Conservation (phyloP, 1,284 basidiomycete species). For the Puccinia coronata region DNA sequence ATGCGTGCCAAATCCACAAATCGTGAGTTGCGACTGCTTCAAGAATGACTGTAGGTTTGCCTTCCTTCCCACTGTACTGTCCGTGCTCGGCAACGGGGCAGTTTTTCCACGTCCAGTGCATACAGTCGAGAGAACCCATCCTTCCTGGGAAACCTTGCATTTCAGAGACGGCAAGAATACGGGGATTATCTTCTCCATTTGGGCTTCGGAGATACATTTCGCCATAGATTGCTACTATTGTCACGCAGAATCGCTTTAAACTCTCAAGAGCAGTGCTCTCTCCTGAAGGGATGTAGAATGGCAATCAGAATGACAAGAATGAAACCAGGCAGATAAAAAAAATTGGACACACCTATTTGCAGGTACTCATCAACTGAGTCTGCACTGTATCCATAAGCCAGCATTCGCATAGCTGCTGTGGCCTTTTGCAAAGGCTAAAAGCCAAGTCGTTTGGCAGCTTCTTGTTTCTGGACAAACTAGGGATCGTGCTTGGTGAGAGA, state of each 20-base stretch:
- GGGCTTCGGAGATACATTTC: slow-evolving; percentile 1
- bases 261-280: background rate
- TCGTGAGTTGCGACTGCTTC: slow-evolving; percentile 4
- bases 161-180: background rate
- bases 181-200: background rate
- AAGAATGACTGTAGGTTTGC: background rate
- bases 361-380: no score
- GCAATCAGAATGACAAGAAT: no score
- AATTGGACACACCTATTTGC: no score
- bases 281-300: no score
- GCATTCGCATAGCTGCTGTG: no score
- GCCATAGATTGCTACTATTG: background rate
- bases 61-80: slow-evolving; percentile 26
- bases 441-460: no score
- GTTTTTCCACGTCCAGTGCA: slow-evolving; percentile 27
- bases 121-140: background rate
- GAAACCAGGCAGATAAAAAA: no score
- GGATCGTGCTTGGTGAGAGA: no score
- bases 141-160: background rate
- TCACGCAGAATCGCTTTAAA: background rate
- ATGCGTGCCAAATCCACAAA: slow-evolving; percentile 4
- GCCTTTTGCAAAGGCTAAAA: no score
- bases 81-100: slow-evolving; percentile 10
- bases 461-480: no score
- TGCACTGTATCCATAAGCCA: no score